Base-by-base conservation (phyloP, 1,284 basidiomycete species). In the Meripilus lineatus region DNA sequence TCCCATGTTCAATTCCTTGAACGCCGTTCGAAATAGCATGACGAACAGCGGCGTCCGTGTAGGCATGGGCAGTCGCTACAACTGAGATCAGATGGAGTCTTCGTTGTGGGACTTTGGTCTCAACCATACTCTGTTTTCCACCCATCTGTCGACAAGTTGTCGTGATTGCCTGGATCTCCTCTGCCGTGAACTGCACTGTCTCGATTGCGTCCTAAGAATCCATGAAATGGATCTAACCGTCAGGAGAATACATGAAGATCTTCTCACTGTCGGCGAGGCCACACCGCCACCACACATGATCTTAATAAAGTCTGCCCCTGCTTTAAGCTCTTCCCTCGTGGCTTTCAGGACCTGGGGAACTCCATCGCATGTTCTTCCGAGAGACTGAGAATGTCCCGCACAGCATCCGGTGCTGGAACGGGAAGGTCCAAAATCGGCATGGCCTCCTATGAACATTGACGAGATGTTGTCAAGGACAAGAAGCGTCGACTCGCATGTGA, bases 261-360 rank as follows among this genome's bases (percentile, higher is more conserved):
- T 7, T 18, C 46, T 17, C 32, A 54, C 56, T 15, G 70, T 70
- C 22, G 65, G 65, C 5, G 62, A 66, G 0, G 68, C 65, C 2
- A 74, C 72, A 1, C 73, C 72, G 21, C 72, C 71, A 3, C 70
- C 69, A 18, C 65, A 59, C 66, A 70, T 70, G 38, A 72, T 59
- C 55, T 68, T 68, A 53, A 68, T 65, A 49, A 68, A 67, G 53
- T 72, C 71, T 6, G 71, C 72, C 2, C 73, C 73, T 4, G 56
- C 61, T 47, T 69, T 72, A 34, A 74, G 49, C 51, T 71, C 66
- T 49, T 74, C 69, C 28, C 72, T 48, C 0, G 63, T 62, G 2
- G 71, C 69, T 40, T 66, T 68, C 13, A 74, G 58, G 0, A 68
- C 67, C 24, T 58, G 61, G 21, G 62, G 70, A 26, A 63, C 67